Percentiles rank a stretch among this genome's conserved stretches.
phyloP scores from a whole-genome alignment of 2,329 filamentous ascomycete genomes.

The Pseudocercospora ulei region DNA sequence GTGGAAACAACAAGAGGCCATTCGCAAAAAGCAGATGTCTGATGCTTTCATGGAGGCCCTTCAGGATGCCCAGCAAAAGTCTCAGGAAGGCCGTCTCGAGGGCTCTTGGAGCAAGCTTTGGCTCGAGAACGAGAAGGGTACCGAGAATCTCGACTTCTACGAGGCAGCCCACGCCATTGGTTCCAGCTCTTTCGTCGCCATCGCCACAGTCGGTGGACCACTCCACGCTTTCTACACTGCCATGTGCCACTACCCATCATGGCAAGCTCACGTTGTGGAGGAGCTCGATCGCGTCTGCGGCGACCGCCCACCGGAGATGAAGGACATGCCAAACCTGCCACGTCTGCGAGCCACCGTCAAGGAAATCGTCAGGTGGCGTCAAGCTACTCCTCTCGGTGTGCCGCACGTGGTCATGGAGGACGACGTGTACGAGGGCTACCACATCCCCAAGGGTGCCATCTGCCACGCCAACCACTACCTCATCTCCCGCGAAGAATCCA shows the following conservation, averaged over 20 bases:
- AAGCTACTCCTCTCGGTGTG: slow-evolving; percentile 37
- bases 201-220: slow-evolving; percentile 32
- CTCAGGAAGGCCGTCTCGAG: slow-evolving; percentile 23
- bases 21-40: slow-evolving; percentile 29
- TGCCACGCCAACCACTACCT: slow-evolving; percentile 34
- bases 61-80: slow-evolving; percentile 27
- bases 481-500: slow-evolving; percentile 28
- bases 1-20: slow-evolving; percentile 28
- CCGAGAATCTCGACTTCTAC: slow-evolving; percentile 29
- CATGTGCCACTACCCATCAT: slow-evolving; percentile 32
- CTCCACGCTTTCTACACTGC: slow-evolving; percentile 33
- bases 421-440: slow-evolving; percentile 35
- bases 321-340: slow-evolving; percentile 32
- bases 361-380: slow-evolving; percentile 33
- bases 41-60: slow-evolving; percentile 33
- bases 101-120: slow-evolving; percentile 32
- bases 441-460: slow-evolving; percentile 35
- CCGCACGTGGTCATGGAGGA: slow-evolving; percentile 34
- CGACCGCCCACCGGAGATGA: slow-evolving; percentile 28
- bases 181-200: slow-evolving; percentile 32
- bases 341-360: slow-evolving; percentile 32
- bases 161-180: slow-evolving; percentile 33
- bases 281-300: slow-evolving; percentile 32
- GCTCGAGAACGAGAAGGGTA: slow-evolving; percentile 30
- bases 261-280: slow-evolving; percentile 29